Conservation (phyloP, 139 green algal species). For the Desmodesmus armatus region DNA sequence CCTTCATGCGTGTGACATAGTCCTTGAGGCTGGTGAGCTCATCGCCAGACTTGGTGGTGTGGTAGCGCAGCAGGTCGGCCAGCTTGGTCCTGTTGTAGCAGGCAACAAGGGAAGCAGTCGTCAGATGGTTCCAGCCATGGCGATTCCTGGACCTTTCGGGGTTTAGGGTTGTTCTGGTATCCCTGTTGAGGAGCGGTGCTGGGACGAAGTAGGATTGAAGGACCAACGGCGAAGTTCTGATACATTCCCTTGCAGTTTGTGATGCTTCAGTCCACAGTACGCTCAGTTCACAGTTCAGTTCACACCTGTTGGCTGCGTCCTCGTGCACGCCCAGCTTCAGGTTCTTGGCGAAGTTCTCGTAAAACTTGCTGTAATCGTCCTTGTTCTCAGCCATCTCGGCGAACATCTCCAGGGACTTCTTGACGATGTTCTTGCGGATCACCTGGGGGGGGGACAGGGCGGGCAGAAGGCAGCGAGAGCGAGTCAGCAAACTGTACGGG, state of each 20-base stretch:
- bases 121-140: no score
- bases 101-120: no score
- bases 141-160: no score
- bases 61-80: constrained; percentile 95
- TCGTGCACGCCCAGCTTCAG: constrained; percentile 99
- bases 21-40: constrained; percentile 99
- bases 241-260: no score
- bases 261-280: no score
- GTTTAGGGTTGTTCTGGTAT: no score
- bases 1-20: constrained; percentile 99
- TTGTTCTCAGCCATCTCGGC: constrained; percentile 99
- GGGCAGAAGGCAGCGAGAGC: no score
- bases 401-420: constrained; percentile 99
- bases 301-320: constrained; percentile 89
- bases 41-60: constrained; percentile 98
- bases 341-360: constrained; percentile 99
- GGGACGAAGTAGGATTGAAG: no score
- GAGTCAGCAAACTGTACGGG: no score
- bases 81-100: constrained; percentile 94
- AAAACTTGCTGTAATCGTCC: constrained; percentile 99
- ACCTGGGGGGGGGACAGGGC: constrained; percentile 71
- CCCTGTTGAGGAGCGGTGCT: no score
- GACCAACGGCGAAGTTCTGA: no score
- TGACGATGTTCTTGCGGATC: constrained; percentile 99
- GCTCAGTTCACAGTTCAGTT: no score